These are phyloP conservation scores for Setaria italica DNA, from an alignment of 202 grass and related monocot genomes.

Conservation along the genomic window DNA sequence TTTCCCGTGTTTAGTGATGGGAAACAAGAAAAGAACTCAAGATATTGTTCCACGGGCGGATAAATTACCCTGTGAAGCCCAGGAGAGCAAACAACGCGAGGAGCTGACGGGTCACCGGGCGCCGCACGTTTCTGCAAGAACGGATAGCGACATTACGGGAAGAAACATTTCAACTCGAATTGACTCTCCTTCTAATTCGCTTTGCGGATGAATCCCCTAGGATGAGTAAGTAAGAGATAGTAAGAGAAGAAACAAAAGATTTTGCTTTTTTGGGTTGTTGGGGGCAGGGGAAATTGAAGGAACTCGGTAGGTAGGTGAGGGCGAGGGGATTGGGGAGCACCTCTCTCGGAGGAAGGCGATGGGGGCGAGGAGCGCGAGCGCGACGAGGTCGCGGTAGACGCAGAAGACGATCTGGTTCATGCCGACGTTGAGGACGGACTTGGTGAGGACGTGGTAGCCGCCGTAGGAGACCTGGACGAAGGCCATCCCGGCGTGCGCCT, in stretches of 20 bases:
- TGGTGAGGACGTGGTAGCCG: constrained; percentile 95
- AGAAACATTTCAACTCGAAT: not conserved
- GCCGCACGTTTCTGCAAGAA: constrained; percentile 57
- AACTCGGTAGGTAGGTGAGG: not conserved
- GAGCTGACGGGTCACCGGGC: constrained; percentile 60
- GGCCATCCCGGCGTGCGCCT: constrained; percentile 88
- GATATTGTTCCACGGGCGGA: constrained; percentile 8
- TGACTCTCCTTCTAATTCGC: not conserved
- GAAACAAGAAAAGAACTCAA: not conserved
- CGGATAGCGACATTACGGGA: not conserved
- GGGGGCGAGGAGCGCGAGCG: constrained; percentile 74
- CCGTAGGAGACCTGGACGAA: constrained; percentile 80
- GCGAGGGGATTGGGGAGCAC: not conserved
- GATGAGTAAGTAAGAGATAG: not conserved
- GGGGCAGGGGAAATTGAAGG: not conserved
- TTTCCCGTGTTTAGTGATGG: not conserved
- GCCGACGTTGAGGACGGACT: constrained; percentile 96
- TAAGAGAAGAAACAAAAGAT: not conserved
- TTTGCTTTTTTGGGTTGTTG: too few species aligned
- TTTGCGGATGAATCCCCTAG: not conserved
- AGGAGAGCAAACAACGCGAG: constrained; percentile 76
- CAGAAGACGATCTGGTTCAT: constrained; percentile 99
- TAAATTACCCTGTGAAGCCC: constrained; percentile 77
- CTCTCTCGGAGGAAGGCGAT: constrained; percentile 72
- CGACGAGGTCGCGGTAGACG: constrained; percentile 93